Evolutionary conservation across 1,284 basidiomycete genomes (phyloP).

Genomic region (Tilletia horrida): DNA sequence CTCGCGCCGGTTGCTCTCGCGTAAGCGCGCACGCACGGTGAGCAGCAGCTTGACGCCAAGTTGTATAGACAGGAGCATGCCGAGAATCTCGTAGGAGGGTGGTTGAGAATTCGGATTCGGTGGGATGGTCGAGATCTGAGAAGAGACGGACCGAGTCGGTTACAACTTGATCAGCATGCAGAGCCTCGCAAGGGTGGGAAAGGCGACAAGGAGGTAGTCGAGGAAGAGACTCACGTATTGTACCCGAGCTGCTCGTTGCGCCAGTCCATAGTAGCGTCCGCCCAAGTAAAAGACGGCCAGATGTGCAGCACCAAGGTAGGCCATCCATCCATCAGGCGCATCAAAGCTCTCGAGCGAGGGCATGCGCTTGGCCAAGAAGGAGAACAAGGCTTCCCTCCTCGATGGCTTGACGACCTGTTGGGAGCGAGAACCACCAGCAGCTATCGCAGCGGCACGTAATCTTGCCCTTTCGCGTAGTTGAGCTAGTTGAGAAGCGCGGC

Average conservation of each 20-base stretch:
- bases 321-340: conserved; percentile 42
- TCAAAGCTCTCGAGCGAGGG: conserved; percentile 52
- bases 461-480: conserved; percentile 28
- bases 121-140: conserved; percentile 33
- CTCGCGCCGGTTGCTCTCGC: conserved; percentile 17
- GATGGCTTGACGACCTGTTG: conserved; percentile 18
- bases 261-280: conserved; percentile 54
- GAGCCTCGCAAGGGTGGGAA: background rate
- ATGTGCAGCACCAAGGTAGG: conserved; percentile 53
- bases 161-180: background rate
- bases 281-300: conserved; percentile 57
- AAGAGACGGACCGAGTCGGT: background rate
- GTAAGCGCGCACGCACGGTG: conserved; percentile 23
- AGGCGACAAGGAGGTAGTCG: background rate
- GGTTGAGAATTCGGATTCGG: conserved; percentile 35
- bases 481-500: conserved; percentile 12
- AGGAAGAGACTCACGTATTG: conserved; percentile 45
- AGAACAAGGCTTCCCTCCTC: conserved; percentile 9
- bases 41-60: conserved; percentile 45
- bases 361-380: conserved; percentile 26
- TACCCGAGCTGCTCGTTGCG: conserved; percentile 53
- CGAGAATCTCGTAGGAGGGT: conserved; percentile 55
- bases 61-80: conserved; percentile 53
- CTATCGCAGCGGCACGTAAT: conserved; percentile 18
- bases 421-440: background rate